Percentiles rank a stretch among this genome's conserved stretches.
These are phyloP conservation scores for Cercospora brassicicola DNA, from an alignment of 2,329 filamentous ascomycete species.

Conservation along the genomic window DNA sequence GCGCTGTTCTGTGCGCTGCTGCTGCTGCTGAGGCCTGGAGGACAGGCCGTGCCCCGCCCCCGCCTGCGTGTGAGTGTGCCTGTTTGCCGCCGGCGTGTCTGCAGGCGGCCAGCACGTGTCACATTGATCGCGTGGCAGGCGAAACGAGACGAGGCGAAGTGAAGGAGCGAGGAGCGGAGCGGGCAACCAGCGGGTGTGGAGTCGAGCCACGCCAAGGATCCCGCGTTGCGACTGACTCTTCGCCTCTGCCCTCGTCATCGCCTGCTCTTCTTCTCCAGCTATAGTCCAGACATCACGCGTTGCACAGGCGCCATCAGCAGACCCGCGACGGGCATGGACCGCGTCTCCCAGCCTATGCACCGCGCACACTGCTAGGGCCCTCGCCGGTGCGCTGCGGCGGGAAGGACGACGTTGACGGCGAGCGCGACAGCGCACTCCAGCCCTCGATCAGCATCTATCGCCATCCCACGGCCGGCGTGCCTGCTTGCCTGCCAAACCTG, in stretches of 20 bases:
- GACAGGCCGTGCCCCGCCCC: not conserved
- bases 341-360: slow-evolving; percentile 11
- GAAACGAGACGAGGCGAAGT: not conserved
- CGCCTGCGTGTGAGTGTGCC: not conserved
- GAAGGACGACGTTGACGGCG: not conserved
- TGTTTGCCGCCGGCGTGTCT: not conserved
- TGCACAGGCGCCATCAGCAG: slow-evolving; percentile 9
- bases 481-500: not conserved
- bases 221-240: not conserved
- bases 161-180: not conserved
- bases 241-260: not conserved
- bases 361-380: slow-evolving; percentile 13
- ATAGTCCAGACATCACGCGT: not conserved
- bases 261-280: not conserved
- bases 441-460: not conserved
- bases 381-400: not conserved
- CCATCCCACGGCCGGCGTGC: slow-evolving; percentile 3
- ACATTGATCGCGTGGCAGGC: not conserved
- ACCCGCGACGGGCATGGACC: slow-evolving; percentile 5
- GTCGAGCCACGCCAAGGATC: not conserved
- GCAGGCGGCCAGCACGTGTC: not conserved
- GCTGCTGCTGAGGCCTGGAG: not conserved
- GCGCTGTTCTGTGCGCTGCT: not conserved
- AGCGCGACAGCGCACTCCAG: not conserved
- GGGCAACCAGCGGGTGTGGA: not conserved